Percentiles rank a stretch among this genome's conserved stretches.
Evolutionary conservation across 371 early-diverging fungal species (phyloP).

Genomic region (Phascolomyces articulosus): DNA sequence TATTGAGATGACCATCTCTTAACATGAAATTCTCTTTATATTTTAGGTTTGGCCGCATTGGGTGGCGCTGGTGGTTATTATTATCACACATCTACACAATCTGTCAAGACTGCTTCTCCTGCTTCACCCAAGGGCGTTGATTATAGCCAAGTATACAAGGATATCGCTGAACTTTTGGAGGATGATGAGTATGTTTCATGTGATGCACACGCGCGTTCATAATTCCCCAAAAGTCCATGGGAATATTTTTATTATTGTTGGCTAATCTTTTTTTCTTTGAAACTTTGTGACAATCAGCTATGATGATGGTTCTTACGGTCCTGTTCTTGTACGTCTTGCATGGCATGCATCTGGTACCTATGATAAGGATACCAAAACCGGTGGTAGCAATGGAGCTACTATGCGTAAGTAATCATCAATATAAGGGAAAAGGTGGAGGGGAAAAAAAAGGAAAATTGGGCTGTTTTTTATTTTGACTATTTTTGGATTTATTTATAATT

Average conservation of each 20-base stretch:
- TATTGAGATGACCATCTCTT: too few species aligned
- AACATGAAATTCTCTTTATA: background rate
- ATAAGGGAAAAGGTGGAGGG: background rate
- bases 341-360: constrained; percentile 97
- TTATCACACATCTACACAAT: constrained; percentile 45
- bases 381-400: constrained; percentile 91
- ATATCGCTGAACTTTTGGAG: constrained; percentile 80
- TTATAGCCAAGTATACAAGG: constrained; percentile 76
- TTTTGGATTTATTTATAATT: background rate
- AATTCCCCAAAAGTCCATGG: background rate
- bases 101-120: constrained; percentile 25
- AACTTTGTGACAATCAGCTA: too few species aligned
- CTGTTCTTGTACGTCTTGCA: constrained; percentile 88
- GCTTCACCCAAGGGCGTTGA: constrained; percentile 28
- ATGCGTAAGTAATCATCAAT: constrained; percentile 63
- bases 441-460: too few species aligned
- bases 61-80: constrained; percentile 61
- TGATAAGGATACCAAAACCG: constrained; percentile 77
- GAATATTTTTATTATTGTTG: background rate
- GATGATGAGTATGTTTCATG: constrained; percentile 49
- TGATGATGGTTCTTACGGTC: constrained; percentile 93
- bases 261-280: background rate
- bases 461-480: background rate
- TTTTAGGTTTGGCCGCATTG: constrained; percentile 41
- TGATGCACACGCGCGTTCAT: constrained; percentile 1